These are phyloP conservation scores for Stentor roeselii DNA, from an alignment of 73 alveolate genomes.

Conservation along the genomic window DNA sequence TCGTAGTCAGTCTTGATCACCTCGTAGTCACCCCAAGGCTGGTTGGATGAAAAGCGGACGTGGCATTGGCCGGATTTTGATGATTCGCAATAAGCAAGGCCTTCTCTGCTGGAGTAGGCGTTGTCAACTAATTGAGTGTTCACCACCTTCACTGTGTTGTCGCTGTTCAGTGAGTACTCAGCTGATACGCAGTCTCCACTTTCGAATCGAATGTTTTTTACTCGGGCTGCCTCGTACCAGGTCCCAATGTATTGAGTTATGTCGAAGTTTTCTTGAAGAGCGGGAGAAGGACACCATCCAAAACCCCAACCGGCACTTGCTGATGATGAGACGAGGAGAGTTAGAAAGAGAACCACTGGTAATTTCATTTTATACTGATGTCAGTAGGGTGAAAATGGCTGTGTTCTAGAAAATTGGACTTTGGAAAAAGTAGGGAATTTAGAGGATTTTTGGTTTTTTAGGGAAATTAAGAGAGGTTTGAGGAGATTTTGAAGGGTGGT, in stretches of 20 bases:
- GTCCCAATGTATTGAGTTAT: background rate
- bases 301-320: background rate
- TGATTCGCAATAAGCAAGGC: constrained; percentile 31
- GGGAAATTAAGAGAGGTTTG: background rate
- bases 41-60: constrained; percentile 24
- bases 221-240: constrained; percentile 24
- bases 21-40: constrained; percentile 33
- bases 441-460: background rate
- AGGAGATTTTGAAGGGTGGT: no score
- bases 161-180: constrained; percentile 26
- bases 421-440: background rate
- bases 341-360: background rate
- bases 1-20: constrained; percentile 40
- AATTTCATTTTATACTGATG: background rate
- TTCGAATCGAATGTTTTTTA: background rate
- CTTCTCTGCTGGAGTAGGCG: background rate
- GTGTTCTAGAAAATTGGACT: background rate
- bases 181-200: constrained; percentile 31
- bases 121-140: constrained; percentile 20
- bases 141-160: constrained; percentile 25
- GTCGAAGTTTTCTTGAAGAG: background rate
- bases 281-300: background rate
- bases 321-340: background rate
- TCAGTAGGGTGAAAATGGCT: background rate
- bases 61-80: constrained; percentile 26